A percentile compares a stretch with the other conserved stretches of the same genome.
Conservation (phyloP, 179 eudicot genomes). For the Spinacia oleracea region DNA sequence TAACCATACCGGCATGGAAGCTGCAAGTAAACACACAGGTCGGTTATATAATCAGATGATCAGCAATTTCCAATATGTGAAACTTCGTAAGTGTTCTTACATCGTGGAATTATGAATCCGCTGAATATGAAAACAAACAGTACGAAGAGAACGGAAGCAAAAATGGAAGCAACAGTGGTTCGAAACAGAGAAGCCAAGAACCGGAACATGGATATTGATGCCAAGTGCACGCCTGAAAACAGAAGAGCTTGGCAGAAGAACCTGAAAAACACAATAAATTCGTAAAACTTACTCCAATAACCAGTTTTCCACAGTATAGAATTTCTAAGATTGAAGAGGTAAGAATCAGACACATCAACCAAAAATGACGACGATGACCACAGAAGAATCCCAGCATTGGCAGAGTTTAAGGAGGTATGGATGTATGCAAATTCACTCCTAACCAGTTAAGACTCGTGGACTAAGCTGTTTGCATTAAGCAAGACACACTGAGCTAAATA, state of each 20-base stretch:
- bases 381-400: not conserved
- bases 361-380: not conserved
- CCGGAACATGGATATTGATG: slow-evolving; percentile 68
- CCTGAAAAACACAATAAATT: slow-evolving; percentile 41
- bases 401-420: not conserved
- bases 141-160: slow-evolving; percentile 45
- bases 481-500: not conserved
- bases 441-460: not conserved
- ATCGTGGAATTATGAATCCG: slow-evolving; percentile 73
- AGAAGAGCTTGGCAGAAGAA: slow-evolving; percentile 72
- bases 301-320: not conserved
- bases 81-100: slow-evolving; percentile 38
- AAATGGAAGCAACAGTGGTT: slow-evolving; percentile 46
- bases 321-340: not conserved
- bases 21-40: slow-evolving; percentile 39
- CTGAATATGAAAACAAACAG: slow-evolving; percentile 55
- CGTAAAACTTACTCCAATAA: not conserved
- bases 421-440: not conserved
- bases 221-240: slow-evolving; percentile 55
- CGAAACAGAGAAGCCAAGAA: slow-evolving; percentile 65
- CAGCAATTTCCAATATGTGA: not conserved
- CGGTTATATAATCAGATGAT: slow-evolving; percentile 6
- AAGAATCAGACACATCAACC: not conserved
- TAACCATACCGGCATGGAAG: slow-evolving; percentile 81
- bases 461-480: not conserved